Evolutionary conservation across 306 rosid species (phyloP), one percentile per base, ranked within the genome.

Genomic region (Quillaja saponaria): DNA sequence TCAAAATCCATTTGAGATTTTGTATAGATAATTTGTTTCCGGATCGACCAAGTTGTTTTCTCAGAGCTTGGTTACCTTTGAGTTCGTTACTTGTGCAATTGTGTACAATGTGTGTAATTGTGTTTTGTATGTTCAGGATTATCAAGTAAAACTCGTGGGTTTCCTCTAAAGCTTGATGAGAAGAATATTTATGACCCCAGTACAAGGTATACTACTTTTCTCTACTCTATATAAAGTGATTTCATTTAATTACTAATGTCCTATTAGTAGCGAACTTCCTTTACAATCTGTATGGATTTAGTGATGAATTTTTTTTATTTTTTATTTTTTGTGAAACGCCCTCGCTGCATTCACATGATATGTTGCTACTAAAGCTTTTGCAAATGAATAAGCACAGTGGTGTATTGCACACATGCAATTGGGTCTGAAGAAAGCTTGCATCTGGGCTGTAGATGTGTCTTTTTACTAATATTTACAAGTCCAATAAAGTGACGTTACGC

Each of bases 61-160:
- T 34, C 48, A 35, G 7, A 10, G 59, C 59, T 47, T 41, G 18
- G 33, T 68, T 25, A 25, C 31, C 31, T 25, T 25, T 25, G 31
- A 1, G 31, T 25, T 25, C 31, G 4, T 25, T 25, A 25, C 31
- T 25, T 25, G 31, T 25, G 31, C 31, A 25, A 25, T 4, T 25
- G 31, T 25, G 31, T 25, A 25, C 2, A 25, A 25, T 25, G 31
- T 25, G 3, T 25, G 4, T 25, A 25, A 25, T 39, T 12, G 7
- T 34, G 35, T 68, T 55, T 76, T 74, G n/a, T 49, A 19, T 67
- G 18, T 61, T 25, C 83, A 92, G 98, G 94, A 17, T 71, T 84
- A 58, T 86, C 98, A 3, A 73, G 83, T 68, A 82, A 70, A 78
- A 66, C 63, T 33, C 49, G 8, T n/a, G 83, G 76, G 34, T 56